Evolutionary conservation across 345 rosid genomes (phyloP).

Genomic region (Salix exigua): DNA sequence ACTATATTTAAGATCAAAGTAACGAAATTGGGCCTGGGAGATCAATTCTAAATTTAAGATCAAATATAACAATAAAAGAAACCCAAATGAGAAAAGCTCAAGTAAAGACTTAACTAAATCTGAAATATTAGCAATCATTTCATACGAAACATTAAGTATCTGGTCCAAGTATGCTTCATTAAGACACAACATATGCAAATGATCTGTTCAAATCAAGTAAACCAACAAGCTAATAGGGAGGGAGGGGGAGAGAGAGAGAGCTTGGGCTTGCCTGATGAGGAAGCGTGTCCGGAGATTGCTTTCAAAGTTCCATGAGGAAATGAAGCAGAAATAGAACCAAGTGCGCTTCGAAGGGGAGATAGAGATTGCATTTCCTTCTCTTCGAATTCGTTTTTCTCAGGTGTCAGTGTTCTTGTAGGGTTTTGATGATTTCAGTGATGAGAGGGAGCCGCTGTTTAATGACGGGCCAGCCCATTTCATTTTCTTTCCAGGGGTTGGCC

Average conservation of each 20-base stretch:
- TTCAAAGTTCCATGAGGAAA: not conserved
- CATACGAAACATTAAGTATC: not conserved
- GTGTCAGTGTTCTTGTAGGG: not conserved
- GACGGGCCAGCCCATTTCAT: not conserved
- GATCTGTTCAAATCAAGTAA: not conserved
- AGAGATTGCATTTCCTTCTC: constrained; percentile 7
- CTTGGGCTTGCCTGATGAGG: not conserved
- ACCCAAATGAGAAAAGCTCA: not conserved
- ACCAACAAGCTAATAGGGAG: not conserved
- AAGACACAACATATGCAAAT: not conserved
- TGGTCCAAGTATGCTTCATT: not conserved
- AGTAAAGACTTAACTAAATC: not conserved
- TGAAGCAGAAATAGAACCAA: not conserved
- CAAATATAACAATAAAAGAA: not conserved
- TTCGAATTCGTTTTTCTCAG: not conserved
- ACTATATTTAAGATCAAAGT: too few species aligned
- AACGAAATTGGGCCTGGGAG: not conserved
- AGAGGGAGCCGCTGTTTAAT: not conserved
- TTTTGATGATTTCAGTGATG: not conserved
- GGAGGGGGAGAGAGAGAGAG: not conserved
- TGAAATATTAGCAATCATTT: not conserved
- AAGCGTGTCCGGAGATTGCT: not conserved
- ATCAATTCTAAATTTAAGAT: too few species aligned
- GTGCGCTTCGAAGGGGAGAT: not conserved
- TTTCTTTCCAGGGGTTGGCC: not conserved